phyloP scores from a whole-genome alignment of 192 early-diverging fungal species.

The Podila horticola region DNA sequence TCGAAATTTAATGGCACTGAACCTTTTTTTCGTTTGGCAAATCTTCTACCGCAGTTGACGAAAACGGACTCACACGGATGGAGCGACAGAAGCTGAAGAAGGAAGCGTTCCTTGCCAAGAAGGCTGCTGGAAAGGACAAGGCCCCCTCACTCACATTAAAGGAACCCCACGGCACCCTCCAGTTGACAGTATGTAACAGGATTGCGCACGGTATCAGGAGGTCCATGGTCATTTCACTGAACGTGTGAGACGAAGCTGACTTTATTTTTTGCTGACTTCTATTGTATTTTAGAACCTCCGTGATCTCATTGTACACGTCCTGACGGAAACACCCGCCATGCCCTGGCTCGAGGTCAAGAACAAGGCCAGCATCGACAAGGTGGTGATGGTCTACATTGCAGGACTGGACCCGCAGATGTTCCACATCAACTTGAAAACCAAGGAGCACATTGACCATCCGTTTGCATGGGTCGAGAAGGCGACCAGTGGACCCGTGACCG shows the following conservation, averaged over 20 bases:
- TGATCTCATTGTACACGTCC: constrained; percentile 55
- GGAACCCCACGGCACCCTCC: constrained; percentile 21
- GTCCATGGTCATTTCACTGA: neutral
- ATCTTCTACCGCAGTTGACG: neutral
- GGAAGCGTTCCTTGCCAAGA: constrained; percentile 20
- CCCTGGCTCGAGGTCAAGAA: constrained; percentile 51
- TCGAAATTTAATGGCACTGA: neutral
- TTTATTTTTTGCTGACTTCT: neutral
- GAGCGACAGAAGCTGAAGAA: constrained; percentile 34
- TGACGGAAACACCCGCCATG: constrained; percentile 50
- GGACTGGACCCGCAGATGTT: constrained; percentile 57
- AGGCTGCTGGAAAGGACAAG: constrained; percentile 28
- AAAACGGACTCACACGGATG: constrained; percentile 35
- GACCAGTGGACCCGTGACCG: constrained; percentile 16
- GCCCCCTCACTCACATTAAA: constrained; percentile 20
- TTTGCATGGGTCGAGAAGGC: constrained; percentile 12
- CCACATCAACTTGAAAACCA: constrained; percentile 24
- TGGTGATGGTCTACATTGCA: constrained; percentile 52
- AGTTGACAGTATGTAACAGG: constrained; percentile 3
- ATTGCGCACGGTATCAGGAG: neutral
- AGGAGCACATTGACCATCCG: constrained; percentile 21
- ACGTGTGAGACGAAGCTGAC: neutral
- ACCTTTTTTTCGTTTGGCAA: neutral
- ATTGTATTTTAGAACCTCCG: constrained; percentile 44
- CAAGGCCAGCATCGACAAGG: constrained; percentile 42